A percentile compares a stretch with the other conserved stretches of the same genome.
Conservation (phyloP, 1,284 basidiomycete genomes). For the Volvariella surrecta region DNA sequence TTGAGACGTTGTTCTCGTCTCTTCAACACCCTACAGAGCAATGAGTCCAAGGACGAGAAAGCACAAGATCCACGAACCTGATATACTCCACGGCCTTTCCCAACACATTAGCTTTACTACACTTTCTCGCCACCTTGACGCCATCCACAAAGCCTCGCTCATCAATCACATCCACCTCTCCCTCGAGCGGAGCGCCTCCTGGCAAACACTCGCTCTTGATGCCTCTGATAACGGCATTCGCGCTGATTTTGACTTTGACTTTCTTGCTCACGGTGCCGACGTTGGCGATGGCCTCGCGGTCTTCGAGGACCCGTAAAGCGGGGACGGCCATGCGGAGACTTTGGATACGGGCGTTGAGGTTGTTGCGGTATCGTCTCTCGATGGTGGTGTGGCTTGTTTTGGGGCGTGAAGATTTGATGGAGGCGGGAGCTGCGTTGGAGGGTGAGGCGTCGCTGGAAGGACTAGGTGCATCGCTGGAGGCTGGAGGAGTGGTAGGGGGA, state of each 20-base stretch:
- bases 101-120: constrained; percentile 76
- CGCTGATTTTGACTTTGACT: constrained; percentile 38
- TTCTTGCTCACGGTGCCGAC: constrained; percentile 28
- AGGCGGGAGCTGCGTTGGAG: constrained; percentile 16
- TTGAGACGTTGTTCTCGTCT: constrained; percentile 61
- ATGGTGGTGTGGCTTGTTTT: constrained; percentile 90
- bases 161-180: constrained; percentile 49
- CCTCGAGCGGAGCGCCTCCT: constrained; percentile 20
- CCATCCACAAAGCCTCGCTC: constrained; percentile 74
- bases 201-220: constrained; percentile 12
- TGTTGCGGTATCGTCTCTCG: constrained; percentile 84
- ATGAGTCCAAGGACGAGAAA: background rate
- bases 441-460: constrained; percentile 13
- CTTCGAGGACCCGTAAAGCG: constrained; percentile 67
- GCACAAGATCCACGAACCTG: constrained; percentile 12
- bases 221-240: constrained; percentile 23
- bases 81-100: constrained; percentile 83
- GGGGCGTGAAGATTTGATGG: constrained; percentile 32
- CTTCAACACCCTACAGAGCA: constrained; percentile 48
- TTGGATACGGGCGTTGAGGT: constrained; percentile 84
- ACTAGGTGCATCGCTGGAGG: constrained; percentile 14
- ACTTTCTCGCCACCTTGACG: constrained; percentile 76
- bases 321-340: constrained; percentile 78
- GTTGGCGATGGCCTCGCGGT: constrained; percentile 23
- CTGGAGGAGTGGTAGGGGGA: constrained; percentile 25